Evolutionary conservation across 257 asterid genomes (phyloP).

Genomic region (Gentiana dahurica): DNA sequence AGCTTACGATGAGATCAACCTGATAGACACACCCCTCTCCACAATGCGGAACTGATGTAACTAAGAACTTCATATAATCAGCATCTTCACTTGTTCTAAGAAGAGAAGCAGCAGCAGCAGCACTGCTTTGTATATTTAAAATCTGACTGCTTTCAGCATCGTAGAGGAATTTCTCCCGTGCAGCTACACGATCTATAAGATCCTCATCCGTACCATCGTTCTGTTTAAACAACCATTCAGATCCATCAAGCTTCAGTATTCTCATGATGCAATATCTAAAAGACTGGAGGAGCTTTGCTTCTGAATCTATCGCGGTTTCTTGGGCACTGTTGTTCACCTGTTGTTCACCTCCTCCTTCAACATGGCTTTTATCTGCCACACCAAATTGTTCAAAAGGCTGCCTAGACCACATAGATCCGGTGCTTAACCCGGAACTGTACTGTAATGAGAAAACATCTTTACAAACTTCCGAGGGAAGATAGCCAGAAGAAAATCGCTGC

Average conservation of each 20-base stretch:
- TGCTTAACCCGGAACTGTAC: conserved; percentile 30
- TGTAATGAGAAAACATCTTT: conserved; percentile 51
- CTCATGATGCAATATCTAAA: conserved; percentile 66
- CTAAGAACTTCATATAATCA: conserved; percentile 45
- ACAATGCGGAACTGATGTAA: conserved; percentile 68
- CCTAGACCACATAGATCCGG: conserved; percentile 70
- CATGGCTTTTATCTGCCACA: conserved; percentile 54
- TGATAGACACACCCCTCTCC: conserved; percentile 95
- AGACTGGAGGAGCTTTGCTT: conserved; percentile 74
- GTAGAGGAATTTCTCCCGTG: conserved; percentile 56
- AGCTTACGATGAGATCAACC: conserved; percentile 70
- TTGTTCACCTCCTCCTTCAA: conserved; percentile 14
- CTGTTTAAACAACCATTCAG: conserved; percentile 80
- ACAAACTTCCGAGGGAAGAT: conserved; percentile 46
- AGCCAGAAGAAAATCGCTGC: conserved; percentile 30
- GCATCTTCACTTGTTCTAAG: conserved; percentile 32
- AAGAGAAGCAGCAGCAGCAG: conserved; percentile 27
- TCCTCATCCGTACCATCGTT: conserved; percentile 96
- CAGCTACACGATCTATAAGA: conserved; percentile 85
- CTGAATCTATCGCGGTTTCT: conserved; percentile 49
- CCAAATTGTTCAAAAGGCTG: conserved; percentile 92
- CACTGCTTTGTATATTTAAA: conserved; percentile 15
- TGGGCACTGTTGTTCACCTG: conserved; percentile 18
- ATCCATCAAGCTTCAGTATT: conserved; percentile 88
- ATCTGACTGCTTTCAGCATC: conserved; percentile 55